phyloP scores from a whole-genome alignment of 2,329 filamentous ascomycete genomes.

The Gyromitra esculenta region DNA sequence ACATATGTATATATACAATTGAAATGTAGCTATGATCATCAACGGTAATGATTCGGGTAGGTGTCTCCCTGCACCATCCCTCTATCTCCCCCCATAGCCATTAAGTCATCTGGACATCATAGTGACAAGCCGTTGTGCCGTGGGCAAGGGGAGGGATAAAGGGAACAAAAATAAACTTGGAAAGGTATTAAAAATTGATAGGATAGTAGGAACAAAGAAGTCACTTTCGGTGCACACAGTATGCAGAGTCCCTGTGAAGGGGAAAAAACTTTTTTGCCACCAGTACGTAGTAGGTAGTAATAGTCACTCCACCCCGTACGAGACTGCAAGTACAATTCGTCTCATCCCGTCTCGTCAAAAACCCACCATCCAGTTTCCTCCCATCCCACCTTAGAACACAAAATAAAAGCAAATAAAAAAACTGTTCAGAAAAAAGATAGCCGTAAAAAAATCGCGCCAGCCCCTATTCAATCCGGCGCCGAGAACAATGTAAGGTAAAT shows the following conservation, averaged over 20 bases:
- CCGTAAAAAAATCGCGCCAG: conserved; percentile 43
- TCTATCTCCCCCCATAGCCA: conserved; percentile 29
- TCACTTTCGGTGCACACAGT: conserved; percentile 16
- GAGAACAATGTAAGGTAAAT: conserved; percentile 46
- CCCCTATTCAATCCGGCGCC: conserved; percentile 43
- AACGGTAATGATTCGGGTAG: conserved; percentile 28
- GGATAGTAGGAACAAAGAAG: conserved; percentile 44
- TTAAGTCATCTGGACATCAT: conserved; percentile 53
- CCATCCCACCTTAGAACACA: conserved; percentile 31
- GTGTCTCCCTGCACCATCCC: conserved; percentile 48
- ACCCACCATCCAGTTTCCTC: conserved; percentile 44
- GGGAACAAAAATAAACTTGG: conserved; percentile 35
- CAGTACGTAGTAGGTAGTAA: conserved; percentile 32
- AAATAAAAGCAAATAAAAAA: conserved; percentile 32
- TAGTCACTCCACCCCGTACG: conserved; percentile 38
- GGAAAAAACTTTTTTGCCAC: conserved; percentile 42
- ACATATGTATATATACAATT: conserved; percentile 7
- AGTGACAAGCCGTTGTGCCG: conserved; percentile 41
- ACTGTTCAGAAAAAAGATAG: conserved; percentile 31
- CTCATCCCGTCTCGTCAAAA: conserved; percentile 38
- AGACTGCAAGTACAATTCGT: conserved; percentile 43
- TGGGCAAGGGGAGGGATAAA: conserved; percentile 18
- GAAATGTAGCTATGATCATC: conserved; percentile 40
- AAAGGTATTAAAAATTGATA: conserved; percentile 51
- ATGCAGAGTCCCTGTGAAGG: conserved; percentile 14